Conservation (phyloP, 2,329 filamentous ascomycete genomes). For the Epichloe glyceriae region DNA sequence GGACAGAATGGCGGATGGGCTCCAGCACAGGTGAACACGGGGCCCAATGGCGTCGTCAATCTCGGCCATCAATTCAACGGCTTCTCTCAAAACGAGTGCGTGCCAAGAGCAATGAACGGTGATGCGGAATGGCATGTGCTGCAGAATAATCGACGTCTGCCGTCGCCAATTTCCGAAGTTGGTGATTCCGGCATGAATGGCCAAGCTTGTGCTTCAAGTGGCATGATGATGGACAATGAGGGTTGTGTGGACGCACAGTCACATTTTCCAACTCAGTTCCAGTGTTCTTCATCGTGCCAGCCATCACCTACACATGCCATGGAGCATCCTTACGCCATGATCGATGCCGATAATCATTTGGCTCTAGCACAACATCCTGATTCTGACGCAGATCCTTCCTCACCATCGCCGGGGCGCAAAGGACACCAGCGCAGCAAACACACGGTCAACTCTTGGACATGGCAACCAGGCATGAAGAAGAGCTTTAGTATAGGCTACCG, state of each 20-base stretch:
- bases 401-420: constrained; percentile 36
- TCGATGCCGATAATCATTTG: constrained; percentile 21
- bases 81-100: constrained; percentile 27
- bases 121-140: constrained; percentile 37
- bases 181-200: constrained; percentile 32
- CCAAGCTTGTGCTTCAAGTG: constrained; percentile 16
- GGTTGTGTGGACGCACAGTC: neutral
- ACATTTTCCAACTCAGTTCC: constrained; percentile 8
- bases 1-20: constrained; percentile 35
- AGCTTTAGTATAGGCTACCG: constrained; percentile 69
- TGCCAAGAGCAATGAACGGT: constrained; percentile 35
- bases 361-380: constrained; percentile 12
- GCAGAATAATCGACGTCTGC: constrained; percentile 40
- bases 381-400: constrained; percentile 23
- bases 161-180: constrained; percentile 47
- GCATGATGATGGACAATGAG: constrained; percentile 17
- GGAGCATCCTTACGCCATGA: constrained; percentile 25
- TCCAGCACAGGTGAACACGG: constrained; percentile 20
- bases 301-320: constrained; percentile 22
- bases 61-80: constrained; percentile 27
- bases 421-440: constrained; percentile 47
- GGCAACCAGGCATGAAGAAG: constrained; percentile 51
- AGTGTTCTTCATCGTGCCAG: constrained; percentile 9
- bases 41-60: constrained; percentile 23
- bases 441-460: constrained; percentile 47